Conservation (phyloP, 805 yeast species). For the Lipomyces yamadae region DNA sequence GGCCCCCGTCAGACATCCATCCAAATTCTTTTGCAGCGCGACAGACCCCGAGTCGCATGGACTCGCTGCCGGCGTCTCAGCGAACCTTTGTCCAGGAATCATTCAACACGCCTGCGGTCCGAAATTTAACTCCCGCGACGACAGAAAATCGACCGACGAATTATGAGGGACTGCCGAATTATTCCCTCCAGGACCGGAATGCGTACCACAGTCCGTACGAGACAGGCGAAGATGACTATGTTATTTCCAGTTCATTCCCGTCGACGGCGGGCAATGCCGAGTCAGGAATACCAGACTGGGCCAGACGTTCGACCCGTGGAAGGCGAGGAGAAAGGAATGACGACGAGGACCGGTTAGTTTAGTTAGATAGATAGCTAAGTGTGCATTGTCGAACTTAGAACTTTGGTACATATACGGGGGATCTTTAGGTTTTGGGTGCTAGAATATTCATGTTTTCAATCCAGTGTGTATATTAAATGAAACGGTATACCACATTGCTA, state of each 20-base stretch:
- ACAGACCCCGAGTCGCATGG: background rate
- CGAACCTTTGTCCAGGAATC: background rate
- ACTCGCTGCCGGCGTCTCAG: conserved; percentile 1
- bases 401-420: background rate
- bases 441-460: background rate
- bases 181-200: background rate
- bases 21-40: background rate
- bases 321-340: background rate
- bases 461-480: too few relatives aligned
- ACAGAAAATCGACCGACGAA: background rate
- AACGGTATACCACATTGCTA: too few relatives aligned
- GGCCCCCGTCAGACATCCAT: background rate
- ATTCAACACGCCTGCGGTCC: background rate
- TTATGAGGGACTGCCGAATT: background rate
- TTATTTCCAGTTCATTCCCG: conserved; percentile 2
- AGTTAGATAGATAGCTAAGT: background rate
- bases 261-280: background rate
- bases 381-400: background rate
- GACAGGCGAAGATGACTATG: conserved; percentile 4
- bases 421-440: background rate
- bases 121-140: background rate
- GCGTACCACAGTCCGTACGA: conserved; percentile 3
- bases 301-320: background rate
- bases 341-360: background rate
- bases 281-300: background rate